Base-by-base conservation (phyloP, 139 green algal species). In the Haematococcus sp. region DNA sequence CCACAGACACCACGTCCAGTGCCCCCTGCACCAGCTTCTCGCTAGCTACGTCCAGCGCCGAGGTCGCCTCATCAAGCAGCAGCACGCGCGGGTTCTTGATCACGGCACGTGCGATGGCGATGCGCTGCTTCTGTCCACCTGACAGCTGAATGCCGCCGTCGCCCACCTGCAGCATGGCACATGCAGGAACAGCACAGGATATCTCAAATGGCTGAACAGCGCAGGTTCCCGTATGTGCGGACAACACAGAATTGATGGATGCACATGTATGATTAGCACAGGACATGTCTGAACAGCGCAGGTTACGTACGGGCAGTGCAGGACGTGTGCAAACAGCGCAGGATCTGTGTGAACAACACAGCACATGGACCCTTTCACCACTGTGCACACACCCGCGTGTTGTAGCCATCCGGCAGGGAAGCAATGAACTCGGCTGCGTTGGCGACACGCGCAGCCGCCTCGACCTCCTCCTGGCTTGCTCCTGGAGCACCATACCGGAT, bases 341-440 rank as follows among this genome's bases (percentile, higher is more conserved):
- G n/a, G n/a, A n/a, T n/a, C n/a, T n/a, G n/a, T n/a, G n/a, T n/a
- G n/a, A n/a, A n/a, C n/a, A n/a, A n/a, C n/a, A n/a, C n/a, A n/a
- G n/a, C n/a, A n/a, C n/a, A n/a, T n/a, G n/a, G n/a, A n/a, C n/a
- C n/a, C n/a, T n/a, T n/a, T n/a, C n/a, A n/a, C n/a, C n/a, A n/a
- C n/a, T n/a, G 40, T 11, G 7, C 40, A 49, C 40, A 7, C 40
- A 49, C 40, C 40, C 40, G 40, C 11, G 40, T 49, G 40, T 49
- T 49, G 15, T 89, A 94, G 43, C 87, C 86, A 3, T 89, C 58
- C 0, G 92, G 91, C 23, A 97, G 81, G 0, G 63, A 46, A 15
- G 63, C 46, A 66, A 97, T 93, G 81, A 97, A 97, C 46, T 88
- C 78, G 68, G 91, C 80, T 0, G 91, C 92, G 65, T 97, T 94